A percentile compares a stretch with the other conserved stretches of the same genome.
Conservation (phyloP, 2,329 filamentous ascomycete genomes). For the Sarocladium brachiariae region DNA sequence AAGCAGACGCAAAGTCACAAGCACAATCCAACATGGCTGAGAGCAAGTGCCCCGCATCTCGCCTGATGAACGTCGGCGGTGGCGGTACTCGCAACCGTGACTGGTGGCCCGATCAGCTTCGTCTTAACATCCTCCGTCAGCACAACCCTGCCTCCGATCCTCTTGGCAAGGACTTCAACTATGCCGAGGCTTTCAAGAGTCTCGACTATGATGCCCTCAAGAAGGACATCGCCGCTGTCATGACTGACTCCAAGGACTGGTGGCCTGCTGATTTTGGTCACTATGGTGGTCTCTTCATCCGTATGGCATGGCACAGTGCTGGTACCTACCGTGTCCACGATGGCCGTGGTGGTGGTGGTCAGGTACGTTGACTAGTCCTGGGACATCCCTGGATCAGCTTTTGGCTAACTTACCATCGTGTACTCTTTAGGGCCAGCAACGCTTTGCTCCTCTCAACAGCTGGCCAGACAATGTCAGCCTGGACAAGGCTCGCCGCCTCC, state of each 20-base stretch:
- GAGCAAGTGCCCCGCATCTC: slow-evolving; percentile 25
- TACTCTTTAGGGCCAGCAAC: slow-evolving; percentile 55
- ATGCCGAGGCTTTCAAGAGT: slow-evolving; percentile 61
- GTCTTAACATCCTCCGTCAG: slow-evolving; percentile 67
- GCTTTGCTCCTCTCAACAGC: slow-evolving; percentile 72
- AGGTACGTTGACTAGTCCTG: slow-evolving; percentile 24
- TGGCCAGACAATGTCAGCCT: slow-evolving; percentile 75
- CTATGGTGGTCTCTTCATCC: slow-evolving; percentile 74
- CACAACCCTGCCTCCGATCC: slow-evolving; percentile 59
- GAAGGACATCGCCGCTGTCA: slow-evolving; percentile 62
- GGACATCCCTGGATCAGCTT: neutral
- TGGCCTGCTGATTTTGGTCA: slow-evolving; percentile 80
- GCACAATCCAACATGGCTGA: slow-evolving; percentile 17
- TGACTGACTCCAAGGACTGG: slow-evolving; percentile 75
- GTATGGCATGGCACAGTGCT: slow-evolving; percentile 75
- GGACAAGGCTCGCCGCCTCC: slow-evolving; percentile 72
- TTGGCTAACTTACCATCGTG: neutral
- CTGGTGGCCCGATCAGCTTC: slow-evolving; percentile 68
- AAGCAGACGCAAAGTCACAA: slow-evolving; percentile 7
- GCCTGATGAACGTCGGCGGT: slow-evolving; percentile 39
- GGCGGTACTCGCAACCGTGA: slow-evolving; percentile 62
- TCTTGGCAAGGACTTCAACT: slow-evolving; percentile 60
- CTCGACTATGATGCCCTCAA: slow-evolving; percentile 62
- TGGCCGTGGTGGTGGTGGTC: slow-evolving; percentile 66
- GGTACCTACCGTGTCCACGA: slow-evolving; percentile 72